These are phyloP conservation scores for Chlorella sp. DNA, from an alignment of 139 green algal genomes.

Conservation along the genomic window DNA sequence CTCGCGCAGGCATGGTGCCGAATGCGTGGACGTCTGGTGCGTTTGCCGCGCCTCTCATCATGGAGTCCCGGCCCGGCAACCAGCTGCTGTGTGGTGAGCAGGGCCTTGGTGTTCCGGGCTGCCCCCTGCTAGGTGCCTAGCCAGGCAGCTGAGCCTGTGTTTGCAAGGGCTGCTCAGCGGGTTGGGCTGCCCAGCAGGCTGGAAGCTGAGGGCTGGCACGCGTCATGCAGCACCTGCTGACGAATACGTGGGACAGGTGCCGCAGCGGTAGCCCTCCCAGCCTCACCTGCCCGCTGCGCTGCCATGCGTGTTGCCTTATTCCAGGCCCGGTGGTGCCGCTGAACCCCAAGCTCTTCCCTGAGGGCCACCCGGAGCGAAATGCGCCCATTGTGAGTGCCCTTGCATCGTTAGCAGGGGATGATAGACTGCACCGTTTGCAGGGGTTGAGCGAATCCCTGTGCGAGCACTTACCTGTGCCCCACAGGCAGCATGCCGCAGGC, in stretches of 20 bases:
- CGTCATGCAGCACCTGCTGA: too few relatives aligned
- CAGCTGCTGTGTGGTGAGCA: constrained; percentile 4
- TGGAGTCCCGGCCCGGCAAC: constrained; percentile 9
- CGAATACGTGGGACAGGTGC: too few relatives aligned
- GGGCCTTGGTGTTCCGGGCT: too few relatives aligned
- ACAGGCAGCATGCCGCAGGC: too few relatives aligned
- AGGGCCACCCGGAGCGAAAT: constrained; percentile 13
- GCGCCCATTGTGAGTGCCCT: not conserved
- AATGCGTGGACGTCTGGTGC: not conserved
- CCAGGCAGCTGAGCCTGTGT: too few relatives aligned
- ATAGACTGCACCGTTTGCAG: too few relatives aligned
- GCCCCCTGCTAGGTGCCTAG: too few relatives aligned
- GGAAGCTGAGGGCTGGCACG: too few relatives aligned
- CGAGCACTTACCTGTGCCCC: too few relatives aligned
- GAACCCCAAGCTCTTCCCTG: constrained; percentile 21
- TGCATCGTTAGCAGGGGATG: not conserved
- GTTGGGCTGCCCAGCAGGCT: too few relatives aligned
- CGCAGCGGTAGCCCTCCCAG: not conserved
- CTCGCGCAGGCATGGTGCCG: not conserved
- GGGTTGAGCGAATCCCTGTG: too few relatives aligned
- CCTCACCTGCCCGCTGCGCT: not conserved
- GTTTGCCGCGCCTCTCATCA: not conserved
- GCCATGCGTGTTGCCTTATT: not conserved
- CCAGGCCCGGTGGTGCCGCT: constrained; percentile 25
- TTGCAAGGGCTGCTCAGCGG: too few relatives aligned